Evolutionary conservation across 2,329 filamentous ascomycete species (phyloP).

Genomic region (Phyllosticta citribraziliensis): DNA sequence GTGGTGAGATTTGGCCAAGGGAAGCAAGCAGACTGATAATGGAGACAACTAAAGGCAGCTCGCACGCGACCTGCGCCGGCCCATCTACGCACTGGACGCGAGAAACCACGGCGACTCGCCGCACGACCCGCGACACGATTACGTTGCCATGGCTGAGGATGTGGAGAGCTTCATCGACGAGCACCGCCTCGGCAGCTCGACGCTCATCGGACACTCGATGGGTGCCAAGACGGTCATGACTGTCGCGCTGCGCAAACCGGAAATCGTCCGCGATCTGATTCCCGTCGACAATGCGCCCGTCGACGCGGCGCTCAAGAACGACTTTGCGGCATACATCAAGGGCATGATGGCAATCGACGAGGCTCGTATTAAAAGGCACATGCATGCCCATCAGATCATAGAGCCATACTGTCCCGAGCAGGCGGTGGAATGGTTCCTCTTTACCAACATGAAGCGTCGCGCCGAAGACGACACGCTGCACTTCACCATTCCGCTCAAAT

Average conservation of each 20-base stretch:
- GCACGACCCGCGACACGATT: conserved; percentile 67
- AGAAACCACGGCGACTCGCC: conserved; percentile 90
- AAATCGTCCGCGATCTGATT: conserved; percentile 59
- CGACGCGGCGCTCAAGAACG: conserved; percentile 61
- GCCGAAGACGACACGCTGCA: conserved; percentile 46
- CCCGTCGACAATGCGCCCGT: conserved; percentile 89
- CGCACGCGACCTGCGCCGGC: conserved; percentile 67
- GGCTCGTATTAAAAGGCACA: conserved; percentile 55
- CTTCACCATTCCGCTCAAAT: conserved; percentile 71
- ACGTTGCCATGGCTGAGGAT: conserved; percentile 71
- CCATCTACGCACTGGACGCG: conserved; percentile 78
- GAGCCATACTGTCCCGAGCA: conserved; percentile 48
- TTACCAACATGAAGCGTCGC: conserved; percentile 66
- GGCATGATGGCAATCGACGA: conserved; percentile 77
- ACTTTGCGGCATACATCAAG: conserved; percentile 70
- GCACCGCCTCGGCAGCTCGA: conserved; percentile 59
- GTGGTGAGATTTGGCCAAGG: background rate
- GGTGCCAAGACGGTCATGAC: conserved; percentile 91
- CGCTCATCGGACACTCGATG: conserved; percentile 92
- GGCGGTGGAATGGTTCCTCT: conserved; percentile 77
- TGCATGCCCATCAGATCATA: conserved; percentile 73
- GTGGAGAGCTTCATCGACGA: conserved; percentile 67
- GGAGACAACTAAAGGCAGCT: conserved; percentile 57
- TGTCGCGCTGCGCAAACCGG: conserved; percentile 62
- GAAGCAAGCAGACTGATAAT: background rate